Conservation (phyloP, 2,329 filamentous ascomycete genomes). For the Monilinia fructigena region DNA sequence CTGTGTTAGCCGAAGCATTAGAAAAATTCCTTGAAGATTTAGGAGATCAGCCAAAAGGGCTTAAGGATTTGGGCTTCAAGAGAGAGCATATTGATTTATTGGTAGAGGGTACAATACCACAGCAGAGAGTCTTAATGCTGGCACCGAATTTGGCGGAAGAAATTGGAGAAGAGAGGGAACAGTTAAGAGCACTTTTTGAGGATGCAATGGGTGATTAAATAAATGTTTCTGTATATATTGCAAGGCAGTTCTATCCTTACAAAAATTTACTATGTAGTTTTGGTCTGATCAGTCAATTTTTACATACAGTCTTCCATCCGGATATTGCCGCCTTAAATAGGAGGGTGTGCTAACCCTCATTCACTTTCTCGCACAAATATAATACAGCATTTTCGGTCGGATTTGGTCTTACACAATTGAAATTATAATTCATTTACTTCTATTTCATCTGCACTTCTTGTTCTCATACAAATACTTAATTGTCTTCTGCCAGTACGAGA, state of each 20-base stretch:
- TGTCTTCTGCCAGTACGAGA: background rate
- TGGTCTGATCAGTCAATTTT: background rate
- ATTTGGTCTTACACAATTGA: background rate
- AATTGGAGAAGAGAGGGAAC: conserved; percentile 67
- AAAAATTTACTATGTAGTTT: background rate
- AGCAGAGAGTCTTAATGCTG: conserved; percentile 85
- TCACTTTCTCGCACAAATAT: background rate
- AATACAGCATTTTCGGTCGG: background rate
- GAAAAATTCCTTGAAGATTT: conserved; percentile 76
- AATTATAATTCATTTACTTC: background rate
- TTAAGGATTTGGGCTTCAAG: conserved; percentile 81
- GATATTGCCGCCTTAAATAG: background rate
- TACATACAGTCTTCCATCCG: background rate
- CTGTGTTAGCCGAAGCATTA: conserved; percentile 81
- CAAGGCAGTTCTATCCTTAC: background rate
- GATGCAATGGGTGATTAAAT: conserved; percentile 46
- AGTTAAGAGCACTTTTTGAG: conserved; percentile 69
- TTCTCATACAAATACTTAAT: background rate
- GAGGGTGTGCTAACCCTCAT: background rate
- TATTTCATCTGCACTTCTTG: background rate
- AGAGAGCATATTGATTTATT: conserved; percentile 73
- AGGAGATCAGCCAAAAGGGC: conserved; percentile 85
- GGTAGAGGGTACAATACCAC: conserved; percentile 93
- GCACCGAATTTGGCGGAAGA: conserved; percentile 77
- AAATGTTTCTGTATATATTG: background rate